Conservation (phyloP, 805 yeast genomes). For the Tetrapisispora pingtungensis region DNA sequence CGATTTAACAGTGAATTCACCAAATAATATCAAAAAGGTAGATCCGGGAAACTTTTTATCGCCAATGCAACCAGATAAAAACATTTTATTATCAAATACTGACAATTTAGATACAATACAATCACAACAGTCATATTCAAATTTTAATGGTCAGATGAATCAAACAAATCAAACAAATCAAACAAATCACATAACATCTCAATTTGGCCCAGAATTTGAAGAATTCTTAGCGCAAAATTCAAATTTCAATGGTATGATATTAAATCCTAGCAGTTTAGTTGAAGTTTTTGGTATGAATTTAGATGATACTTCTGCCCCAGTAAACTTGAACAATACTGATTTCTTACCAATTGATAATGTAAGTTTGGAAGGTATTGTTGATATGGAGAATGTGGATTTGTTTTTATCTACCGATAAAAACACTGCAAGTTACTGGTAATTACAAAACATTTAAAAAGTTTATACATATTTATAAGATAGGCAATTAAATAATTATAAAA, state of each 20-base stretch:
- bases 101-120: not conserved
- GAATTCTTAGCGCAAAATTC: constrained; percentile 26
- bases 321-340: constrained; percentile 13
- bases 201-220: constrained; percentile 20
- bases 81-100: too few relatives aligned
- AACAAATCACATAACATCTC: not conserved
- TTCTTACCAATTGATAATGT: constrained; percentile 20
- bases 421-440: not conserved
- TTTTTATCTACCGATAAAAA: not conserved
- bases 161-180: not conserved
- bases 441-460: too few relatives aligned
- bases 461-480: too few relatives aligned
- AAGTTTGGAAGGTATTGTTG: constrained; percentile 17
- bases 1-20: not conserved
- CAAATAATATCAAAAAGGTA: not conserved
- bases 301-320: constrained; percentile 8
- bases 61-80: not conserved
- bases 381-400: constrained; percentile 12
- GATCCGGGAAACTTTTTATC: not conserved
- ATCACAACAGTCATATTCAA: not conserved
- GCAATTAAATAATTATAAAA: too few relatives aligned
- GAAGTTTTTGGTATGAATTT: constrained; percentile 16
- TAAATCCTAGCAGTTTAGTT: constrained; percentile 23
- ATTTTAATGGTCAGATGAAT: not conserved
- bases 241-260: constrained; percentile 24